phyloP scores from a whole-genome alignment of 2,329 filamentous ascomycete genomes.

The Fusarium sp. region DNA sequence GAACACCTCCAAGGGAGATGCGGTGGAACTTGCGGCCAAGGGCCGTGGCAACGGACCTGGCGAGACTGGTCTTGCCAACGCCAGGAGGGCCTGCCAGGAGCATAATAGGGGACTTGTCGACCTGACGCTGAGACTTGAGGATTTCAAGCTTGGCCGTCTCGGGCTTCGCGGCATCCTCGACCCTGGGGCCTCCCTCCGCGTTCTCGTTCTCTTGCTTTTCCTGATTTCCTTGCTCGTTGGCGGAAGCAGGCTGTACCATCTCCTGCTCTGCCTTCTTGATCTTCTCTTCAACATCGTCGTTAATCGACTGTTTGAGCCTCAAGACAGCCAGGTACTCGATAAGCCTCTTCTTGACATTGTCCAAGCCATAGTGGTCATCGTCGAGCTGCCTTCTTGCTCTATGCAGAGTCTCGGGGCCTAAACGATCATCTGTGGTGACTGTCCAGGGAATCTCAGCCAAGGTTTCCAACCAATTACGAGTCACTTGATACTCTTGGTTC shows the following conservation, averaged over 20 bases:
- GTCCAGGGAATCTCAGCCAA: constrained; percentile 95
- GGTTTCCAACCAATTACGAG: constrained; percentile 92
- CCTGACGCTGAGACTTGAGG: constrained; percentile 83
- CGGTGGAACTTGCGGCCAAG: constrained; percentile 96
- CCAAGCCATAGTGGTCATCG: constrained; percentile 94
- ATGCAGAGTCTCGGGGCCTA: constrained; percentile 82
- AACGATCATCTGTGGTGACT: constrained; percentile 82
- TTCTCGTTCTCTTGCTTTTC: constrained; percentile 29
- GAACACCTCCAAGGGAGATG: constrained; percentile 93
- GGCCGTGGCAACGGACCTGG: constrained; percentile 90
- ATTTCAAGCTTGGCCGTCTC: constrained; percentile 74
- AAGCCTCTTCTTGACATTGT: constrained; percentile 96
- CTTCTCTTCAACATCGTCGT: constrained; percentile 82
- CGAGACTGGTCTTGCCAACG: constrained; percentile 94
- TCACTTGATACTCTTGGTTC: constrained; percentile 95
- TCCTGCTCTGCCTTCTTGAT: constrained; percentile 75
- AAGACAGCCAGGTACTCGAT: constrained; percentile 97
- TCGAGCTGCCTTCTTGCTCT: constrained; percentile 90
- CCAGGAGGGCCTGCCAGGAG: constrained; percentile 93
- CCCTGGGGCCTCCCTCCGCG: constrained; percentile 35
- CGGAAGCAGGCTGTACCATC: constrained; percentile 52
- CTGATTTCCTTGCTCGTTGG: constrained; percentile 27
- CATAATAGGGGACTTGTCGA: constrained; percentile 95
- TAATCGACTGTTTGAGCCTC: constrained; percentile 91
- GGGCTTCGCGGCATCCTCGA: constrained; percentile 48